A percentile compares a stretch with the other conserved stretches of the same genome.
Evolutionary conservation across 495 filamentous ascomycete genomes (phyloP).

Genomic region (Tuber aestivum): DNA sequence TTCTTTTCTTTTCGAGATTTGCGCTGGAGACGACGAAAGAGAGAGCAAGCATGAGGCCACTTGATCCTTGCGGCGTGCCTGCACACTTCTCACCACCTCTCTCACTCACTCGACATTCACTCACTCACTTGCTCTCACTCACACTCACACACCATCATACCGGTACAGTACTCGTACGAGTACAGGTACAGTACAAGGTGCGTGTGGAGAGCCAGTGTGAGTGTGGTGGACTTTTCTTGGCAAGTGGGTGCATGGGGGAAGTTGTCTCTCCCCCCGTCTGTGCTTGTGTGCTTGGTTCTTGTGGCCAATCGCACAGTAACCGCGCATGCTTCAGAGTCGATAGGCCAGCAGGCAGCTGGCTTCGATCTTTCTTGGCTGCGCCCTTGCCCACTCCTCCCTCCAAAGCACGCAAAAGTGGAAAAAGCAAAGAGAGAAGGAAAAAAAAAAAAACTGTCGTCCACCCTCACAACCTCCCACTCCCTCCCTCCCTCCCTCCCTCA

Average conservation of each 20-base stretch:
- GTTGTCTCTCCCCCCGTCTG: background rate
- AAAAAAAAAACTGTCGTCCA: background rate
- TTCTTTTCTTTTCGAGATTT: conserved; percentile 31
- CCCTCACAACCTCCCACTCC: no score
- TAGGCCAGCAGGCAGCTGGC: conserved; percentile 17
- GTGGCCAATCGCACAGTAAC: conserved; percentile 34
- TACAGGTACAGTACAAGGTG: no score
- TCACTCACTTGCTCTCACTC: conserved; percentile 3
- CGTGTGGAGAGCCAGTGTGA: background rate
- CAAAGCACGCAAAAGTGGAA: conserved; percentile 20
- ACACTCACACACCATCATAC: background rate
- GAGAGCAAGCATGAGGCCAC: conserved; percentile 28
- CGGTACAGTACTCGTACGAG: background rate
- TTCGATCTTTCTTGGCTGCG: conserved; percentile 31
- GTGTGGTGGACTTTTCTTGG: conserved; percentile 1
- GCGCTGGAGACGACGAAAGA: conserved; percentile 25
- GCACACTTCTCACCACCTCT: conserved; percentile 27
- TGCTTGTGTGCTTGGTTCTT: conserved; percentile 11
- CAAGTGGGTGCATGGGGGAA: background rate
- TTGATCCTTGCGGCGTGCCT: conserved; percentile 24
- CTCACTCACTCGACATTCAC: conserved; percentile 13
- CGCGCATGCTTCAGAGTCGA: conserved; percentile 22
- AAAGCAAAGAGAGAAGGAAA: background rate
- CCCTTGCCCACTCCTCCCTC: conserved; percentile 34
- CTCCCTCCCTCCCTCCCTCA: no score